Evolutionary conservation across 2,329 filamentous ascomycete species (phyloP), one percentile per base, ranked within the genome.

Genomic region (Epichloe baconii): DNA sequence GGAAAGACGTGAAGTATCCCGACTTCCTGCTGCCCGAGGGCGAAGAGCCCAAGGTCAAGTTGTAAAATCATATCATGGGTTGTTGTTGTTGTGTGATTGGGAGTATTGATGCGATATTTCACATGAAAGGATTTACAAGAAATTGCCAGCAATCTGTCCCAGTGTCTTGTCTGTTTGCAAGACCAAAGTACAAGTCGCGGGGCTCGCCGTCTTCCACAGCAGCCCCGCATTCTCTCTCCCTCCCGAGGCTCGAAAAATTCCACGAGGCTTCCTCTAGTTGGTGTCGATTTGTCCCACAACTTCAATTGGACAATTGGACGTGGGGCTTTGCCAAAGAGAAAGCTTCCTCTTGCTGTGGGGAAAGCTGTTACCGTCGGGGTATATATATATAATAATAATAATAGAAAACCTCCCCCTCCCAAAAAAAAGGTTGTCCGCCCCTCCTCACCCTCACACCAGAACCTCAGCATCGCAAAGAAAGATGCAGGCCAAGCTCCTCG

Each of bases 1-100:
- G 76, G 48, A 58, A 63, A 5, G 62, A 61, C 12, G 73, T 77
- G 70, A 60, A 65, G 56, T 82, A 82, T 54, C 78, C 78, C 0
- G 69, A 77, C 38, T 80, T 72, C 55, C 52, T 72, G 44, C 54
- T 70, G 2, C 44, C 47, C 4, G 43, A 59, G 52, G 21, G 67
- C 64, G 2, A 57, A 64, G 52, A 62, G 8, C 59, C 64, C 40
- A 70, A 70, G 58, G 21, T 69, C 1, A 76, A 75, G 66, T 60
- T 76, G 49, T 75, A 50, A 58, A 14, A 12, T 15, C 10, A 44
- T 15, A 43, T 15, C 41, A 42, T n/a, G n/a, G n/a, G n/a, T n/a
- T n/a, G n/a, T 26, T 31, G 8, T 3, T 31, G 26, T 31, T 10
- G 8, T 31, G 26, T 31, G 26, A 31, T 31, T 31, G 26, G 26